Evolutionary conservation across 1,139 yeast genomes (phyloP).

Genomic region (Scheffersomyces lignicola): DNA sequence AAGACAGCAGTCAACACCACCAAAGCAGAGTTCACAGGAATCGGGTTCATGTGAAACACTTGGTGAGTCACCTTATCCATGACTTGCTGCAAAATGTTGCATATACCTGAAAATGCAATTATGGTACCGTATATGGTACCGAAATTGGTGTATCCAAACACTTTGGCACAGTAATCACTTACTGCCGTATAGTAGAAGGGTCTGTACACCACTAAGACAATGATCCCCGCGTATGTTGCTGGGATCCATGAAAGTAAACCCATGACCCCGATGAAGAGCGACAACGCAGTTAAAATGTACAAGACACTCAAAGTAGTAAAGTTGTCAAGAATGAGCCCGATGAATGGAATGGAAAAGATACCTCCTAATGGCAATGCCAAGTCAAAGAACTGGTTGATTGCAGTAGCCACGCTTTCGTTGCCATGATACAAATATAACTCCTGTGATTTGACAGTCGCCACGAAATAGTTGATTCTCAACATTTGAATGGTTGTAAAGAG

Average conservation of each 20-base stretch:
- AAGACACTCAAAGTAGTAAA: conserved; percentile 63
- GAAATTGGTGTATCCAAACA: conserved; percentile 88
- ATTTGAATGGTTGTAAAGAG: conserved; percentile 80
- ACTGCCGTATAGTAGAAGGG: conserved; percentile 93
- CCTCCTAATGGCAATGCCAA: conserved; percentile 88
- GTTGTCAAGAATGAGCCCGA: conserved; percentile 80
- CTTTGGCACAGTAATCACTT: conserved; percentile 88
- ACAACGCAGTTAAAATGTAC: conserved; percentile 49
- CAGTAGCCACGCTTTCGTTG: conserved; percentile 51
- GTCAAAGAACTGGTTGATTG: conserved; percentile 75
- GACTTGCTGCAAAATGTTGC: conserved; percentile 69
- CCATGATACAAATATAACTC: conserved; percentile 63
- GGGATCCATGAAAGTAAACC: conserved; percentile 61
- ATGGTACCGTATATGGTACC: conserved; percentile 90
- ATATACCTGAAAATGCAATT: conserved; percentile 76
- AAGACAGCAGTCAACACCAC: conserved; percentile 53
- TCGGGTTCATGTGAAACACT: conserved; percentile 69
- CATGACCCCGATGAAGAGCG: conserved; percentile 63
- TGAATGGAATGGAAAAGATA: conserved; percentile 76
- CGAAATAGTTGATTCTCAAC: conserved; percentile 88
- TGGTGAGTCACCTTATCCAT: conserved; percentile 72
- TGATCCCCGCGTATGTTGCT: conserved; percentile 60
- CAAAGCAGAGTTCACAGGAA: conserved; percentile 65
- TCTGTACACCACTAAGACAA: conserved; percentile 75
- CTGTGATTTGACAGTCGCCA: conserved; percentile 82